These are phyloP conservation scores for Penicillium janthinellum DNA, from an alignment of 2,329 filamentous ascomycete species.

Conservation along the genomic window DNA sequence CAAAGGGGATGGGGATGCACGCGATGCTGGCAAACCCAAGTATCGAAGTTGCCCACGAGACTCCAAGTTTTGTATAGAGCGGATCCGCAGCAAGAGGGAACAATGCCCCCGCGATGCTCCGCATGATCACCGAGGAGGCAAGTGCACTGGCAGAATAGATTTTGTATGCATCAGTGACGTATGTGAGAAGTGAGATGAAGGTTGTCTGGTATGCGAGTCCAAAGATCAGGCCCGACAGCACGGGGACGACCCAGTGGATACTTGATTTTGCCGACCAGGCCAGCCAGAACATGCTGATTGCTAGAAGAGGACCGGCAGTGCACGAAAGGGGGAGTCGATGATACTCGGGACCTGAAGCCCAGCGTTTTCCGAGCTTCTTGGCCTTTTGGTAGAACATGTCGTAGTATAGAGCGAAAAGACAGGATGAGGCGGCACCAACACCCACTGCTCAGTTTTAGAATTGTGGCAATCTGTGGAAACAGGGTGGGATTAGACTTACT, in stretches of 20 bases:
- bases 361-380: slow-evolving; percentile 53
- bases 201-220: slow-evolving; percentile 64
- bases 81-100: slow-evolving; percentile 55
- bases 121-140: slow-evolving; percentile 53
- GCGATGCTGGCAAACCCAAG: slow-evolving; percentile 43
- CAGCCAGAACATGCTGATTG: slow-evolving; percentile 56
- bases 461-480: neutral
- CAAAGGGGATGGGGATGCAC: slow-evolving; percentile 46
- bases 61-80: slow-evolving; percentile 42
- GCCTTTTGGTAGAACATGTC: slow-evolving; percentile 62
- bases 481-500: slow-evolving; percentile 35
- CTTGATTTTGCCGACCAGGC: slow-evolving; percentile 58
- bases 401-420: slow-evolving; percentile 66
- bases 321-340: slow-evolving; percentile 71
- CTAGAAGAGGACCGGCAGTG: slow-evolving; percentile 66
- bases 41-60: slow-evolving; percentile 46
- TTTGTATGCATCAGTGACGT: slow-evolving; percentile 68
- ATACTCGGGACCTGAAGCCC: slow-evolving; percentile 61
- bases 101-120: slow-evolving; percentile 56
- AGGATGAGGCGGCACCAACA: slow-evolving; percentile 60
- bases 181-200: slow-evolving; percentile 66
- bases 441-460: slow-evolving; percentile 49
- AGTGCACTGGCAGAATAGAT: slow-evolving; percentile 63
- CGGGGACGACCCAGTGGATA: slow-evolving; percentile 58
- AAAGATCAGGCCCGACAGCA: slow-evolving; percentile 63